Evolutionary conservation across 805 yeast species (phyloP).

Genomic region (Wickerhamiella occidentalis): DNA sequence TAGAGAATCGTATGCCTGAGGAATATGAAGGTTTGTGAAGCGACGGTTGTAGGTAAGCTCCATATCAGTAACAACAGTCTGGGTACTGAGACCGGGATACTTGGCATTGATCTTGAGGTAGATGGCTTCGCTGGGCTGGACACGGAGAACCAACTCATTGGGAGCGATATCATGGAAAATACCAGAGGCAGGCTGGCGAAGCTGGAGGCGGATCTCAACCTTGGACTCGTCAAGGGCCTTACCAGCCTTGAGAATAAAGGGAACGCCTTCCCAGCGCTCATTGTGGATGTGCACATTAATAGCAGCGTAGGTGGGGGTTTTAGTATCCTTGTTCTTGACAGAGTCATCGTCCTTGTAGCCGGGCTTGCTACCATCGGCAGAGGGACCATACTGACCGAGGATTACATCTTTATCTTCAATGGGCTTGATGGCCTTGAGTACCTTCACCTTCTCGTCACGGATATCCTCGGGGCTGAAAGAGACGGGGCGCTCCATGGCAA

Average conservation of each 20-base stretch:
- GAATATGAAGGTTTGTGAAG: conserved; percentile 82
- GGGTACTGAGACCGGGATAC: conserved; percentile 80
- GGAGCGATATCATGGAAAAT: conserved; percentile 70
- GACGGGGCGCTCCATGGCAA: conserved; percentile 93
- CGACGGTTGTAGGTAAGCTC: conserved; percentile 76
- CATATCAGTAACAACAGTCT: conserved; percentile 75
- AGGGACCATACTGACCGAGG: conserved; percentile 76
- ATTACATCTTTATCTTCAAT: conserved; percentile 55
- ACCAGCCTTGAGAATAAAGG: conserved; percentile 91
- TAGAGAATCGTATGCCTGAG: conserved; percentile 94
- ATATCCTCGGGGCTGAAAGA: conserved; percentile 86
- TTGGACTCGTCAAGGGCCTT: conserved; percentile 91
- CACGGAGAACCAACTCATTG: conserved; percentile 85
- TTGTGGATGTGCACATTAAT: conserved; percentile 64
- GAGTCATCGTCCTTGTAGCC: conserved; percentile 87
- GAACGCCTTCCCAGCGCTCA: conserved; percentile 98
- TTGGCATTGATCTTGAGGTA: conserved; percentile 88
- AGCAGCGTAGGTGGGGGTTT: conserved; percentile 89
- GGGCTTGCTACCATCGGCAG: conserved; percentile 79
- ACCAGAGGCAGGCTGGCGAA: conserved; percentile 63
- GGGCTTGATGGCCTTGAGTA: conserved; percentile 66
- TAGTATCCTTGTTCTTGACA: conserved; percentile 58
- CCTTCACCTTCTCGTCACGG: conserved; percentile 92
- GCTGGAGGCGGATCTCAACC: conserved; percentile 91
- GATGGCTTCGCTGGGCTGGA: conserved; percentile 91